Evolutionary conservation across 2,329 filamentous ascomycete species (phyloP), one percentile per base, ranked within the genome.

Genomic region (Bipolaris victoriae): DNA sequence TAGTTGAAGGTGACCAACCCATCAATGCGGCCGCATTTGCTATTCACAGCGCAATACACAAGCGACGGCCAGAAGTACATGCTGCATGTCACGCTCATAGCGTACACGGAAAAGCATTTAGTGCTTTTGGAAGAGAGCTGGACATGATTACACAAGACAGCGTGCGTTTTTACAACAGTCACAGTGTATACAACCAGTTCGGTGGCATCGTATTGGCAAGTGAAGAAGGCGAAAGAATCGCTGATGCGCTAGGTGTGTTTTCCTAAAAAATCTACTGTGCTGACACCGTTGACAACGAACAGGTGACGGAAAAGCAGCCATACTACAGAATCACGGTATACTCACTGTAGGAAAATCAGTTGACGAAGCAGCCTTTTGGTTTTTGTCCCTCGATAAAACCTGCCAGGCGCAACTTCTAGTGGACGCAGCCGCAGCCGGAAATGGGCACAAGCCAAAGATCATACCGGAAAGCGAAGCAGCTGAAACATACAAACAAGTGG

Each of bases 91-190:
- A 81, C 63, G 78, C 79, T 15, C 80, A 82, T 57, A 77, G 71
- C 31, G 76, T 79, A 1, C 76, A 80, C 53, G 81, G 80, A 4
- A 82, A 81, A 58, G 80, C 80, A 0, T 83, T 76, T 51, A 77
- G 74, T 16, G 78, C 76, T 1, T 82, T 82, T 64, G 80, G 80
- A 0, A 66, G 76, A 29, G 71, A 77, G 54, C 66, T 82, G 9
- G 79, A 81, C 43, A 79, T 80, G 76, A 80, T 82, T 31, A 82
- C 79, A 0, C 81, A 83, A 56, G 81, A 82, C 56, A 74, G 74
- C 36, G 62, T 80, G 46, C 66, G 78, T 2, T 82, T 81, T 62
- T 77, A 74, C 56, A 74, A 73, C 49, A 63, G 64, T 55, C 77
- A 80, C 60, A 71, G 72, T 45, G 78, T 81, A 7, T 80, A 77